A percentile compares a stretch with the other conserved stretches of the same genome.
Evolutionary conservation across 768 basidiomycete genomes (phyloP).

Genomic region (Zangia roseola): DNA sequence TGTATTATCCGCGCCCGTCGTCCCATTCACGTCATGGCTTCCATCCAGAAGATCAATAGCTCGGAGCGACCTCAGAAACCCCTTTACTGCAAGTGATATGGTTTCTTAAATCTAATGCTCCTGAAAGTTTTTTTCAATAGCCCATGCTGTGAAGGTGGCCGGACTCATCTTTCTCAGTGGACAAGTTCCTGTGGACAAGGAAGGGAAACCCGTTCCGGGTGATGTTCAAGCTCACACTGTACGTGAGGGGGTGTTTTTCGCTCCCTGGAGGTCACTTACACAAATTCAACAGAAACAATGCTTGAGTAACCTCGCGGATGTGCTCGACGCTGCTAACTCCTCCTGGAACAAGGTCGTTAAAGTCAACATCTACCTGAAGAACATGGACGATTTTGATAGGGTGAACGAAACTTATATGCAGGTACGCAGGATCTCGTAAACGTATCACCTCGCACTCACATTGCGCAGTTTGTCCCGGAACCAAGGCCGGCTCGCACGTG

Average conservation of each 20-base stretch:
- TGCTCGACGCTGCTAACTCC: constrained; percentile 52
- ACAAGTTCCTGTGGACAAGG: constrained; percentile 50
- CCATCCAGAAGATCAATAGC: constrained; percentile 56
- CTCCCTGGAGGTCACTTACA: neutral
- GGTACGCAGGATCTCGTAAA: constrained; percentile 27
- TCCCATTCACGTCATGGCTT: constrained; percentile 35
- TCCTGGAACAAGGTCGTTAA: constrained; percentile 59
- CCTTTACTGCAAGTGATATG: constrained; percentile 11
- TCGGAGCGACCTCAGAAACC: constrained; percentile 36
- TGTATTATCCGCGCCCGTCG: neutral
- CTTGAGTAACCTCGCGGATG: constrained; percentile 52
- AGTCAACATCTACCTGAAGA: constrained; percentile 60
- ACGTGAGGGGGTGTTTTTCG: constrained; percentile 12
- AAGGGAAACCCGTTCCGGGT: constrained; percentile 51
- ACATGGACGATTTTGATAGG: constrained; percentile 54
- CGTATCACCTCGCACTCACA: neutral
- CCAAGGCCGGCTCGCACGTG: constrained; percentile 75
- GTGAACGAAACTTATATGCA: constrained; percentile 61
- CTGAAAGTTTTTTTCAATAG: constrained; percentile 25
- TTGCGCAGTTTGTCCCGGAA: constrained; percentile 41
- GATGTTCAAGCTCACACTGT: constrained; percentile 62
- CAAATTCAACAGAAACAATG: constrained; percentile 47
- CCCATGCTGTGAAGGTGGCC: constrained; percentile 55
- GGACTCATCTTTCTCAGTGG: constrained; percentile 63
- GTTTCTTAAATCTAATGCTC: neutral